Conservation (phyloP, 495 filamentous ascomycete genomes). For the Poronia punctata region DNA sequence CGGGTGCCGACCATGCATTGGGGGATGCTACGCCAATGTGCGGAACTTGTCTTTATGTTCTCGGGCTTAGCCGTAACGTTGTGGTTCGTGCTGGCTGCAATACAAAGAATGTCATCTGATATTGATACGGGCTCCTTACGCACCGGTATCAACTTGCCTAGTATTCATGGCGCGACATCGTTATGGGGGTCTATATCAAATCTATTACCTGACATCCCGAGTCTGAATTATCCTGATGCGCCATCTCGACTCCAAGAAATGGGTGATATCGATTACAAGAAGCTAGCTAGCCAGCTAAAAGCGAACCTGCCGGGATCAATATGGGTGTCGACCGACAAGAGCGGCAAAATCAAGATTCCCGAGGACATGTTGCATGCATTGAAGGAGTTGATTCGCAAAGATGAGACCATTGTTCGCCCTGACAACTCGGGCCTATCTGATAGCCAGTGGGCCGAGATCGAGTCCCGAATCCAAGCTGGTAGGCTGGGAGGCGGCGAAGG, state of each 20-base stretch:
- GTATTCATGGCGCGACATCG: not conserved
- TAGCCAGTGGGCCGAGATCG: conserved; percentile 31
- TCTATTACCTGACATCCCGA: conserved; percentile 10
- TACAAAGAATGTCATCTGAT: not conserved
- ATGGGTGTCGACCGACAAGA: conserved; percentile 31
- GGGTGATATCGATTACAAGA: not conserved
- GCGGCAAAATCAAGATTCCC: conserved; percentile 37
- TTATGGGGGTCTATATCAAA: conserved; percentile 6
- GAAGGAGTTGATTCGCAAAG: conserved; percentile 23
- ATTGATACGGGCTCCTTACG: not conserved
- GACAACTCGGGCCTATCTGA: conserved; percentile 26
- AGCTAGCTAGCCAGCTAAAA: conserved; percentile 21
- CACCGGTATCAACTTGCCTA: not conserved
- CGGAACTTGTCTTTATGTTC: too few relatives aligned
- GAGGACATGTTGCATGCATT: conserved; percentile 52
- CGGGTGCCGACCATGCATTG: too few relatives aligned
- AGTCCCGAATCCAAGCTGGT: conserved; percentile 18
- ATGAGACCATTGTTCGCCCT: conserved; percentile 27
- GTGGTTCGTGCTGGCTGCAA: not conserved
- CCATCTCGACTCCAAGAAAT: not conserved
- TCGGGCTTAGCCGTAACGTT: not conserved
- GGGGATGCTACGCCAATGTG: too few relatives aligned
- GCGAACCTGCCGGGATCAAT: conserved; percentile 31
- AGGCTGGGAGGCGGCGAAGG: not conserved
- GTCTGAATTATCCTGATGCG: not conserved